phyloP scores from a whole-genome alignment of 345 rosid species.

The Dipteronia sinensis region DNA sequence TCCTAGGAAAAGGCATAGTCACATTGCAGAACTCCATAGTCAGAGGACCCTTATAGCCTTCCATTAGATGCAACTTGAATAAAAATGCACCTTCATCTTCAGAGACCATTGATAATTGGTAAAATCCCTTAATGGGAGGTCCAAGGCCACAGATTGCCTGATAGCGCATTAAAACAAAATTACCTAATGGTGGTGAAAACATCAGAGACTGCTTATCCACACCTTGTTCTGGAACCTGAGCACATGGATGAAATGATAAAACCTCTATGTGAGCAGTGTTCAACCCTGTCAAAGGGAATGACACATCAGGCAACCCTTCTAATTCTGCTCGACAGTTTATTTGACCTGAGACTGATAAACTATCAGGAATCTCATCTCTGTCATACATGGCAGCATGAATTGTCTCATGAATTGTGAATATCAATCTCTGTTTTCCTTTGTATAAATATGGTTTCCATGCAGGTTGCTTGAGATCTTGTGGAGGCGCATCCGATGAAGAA shows the following conservation, averaged over 20 bases:
- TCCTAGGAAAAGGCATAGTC: constrained; percentile 89
- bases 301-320: constrained; percentile 93
- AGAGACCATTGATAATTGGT: constrained; percentile 95
- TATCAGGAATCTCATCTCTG: constrained; percentile 88
- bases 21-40: constrained; percentile 89
- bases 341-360: constrained; percentile 81
- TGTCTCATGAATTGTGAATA: constrained; percentile 80
- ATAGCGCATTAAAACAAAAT: constrained; percentile 82
- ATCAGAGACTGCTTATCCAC: constrained; percentile 77
- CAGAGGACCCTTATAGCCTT: constrained; percentile 80
- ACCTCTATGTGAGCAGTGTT: constrained; percentile 62
- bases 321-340: constrained; percentile 90
- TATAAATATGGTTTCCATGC: constrained; percentile 95
- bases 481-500: constrained; percentile 76
- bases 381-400: constrained; percentile 86
- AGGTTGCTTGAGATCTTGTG: constrained; percentile 81
- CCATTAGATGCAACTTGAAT: constrained; percentile 81
- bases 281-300: constrained; percentile 77
- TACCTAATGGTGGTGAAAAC: constrained; percentile 86
- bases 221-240: constrained; percentile 87
- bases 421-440: constrained; percentile 80
- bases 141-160: constrained; percentile 72
- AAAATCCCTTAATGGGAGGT: constrained; percentile 91
- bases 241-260: constrained; percentile 86
- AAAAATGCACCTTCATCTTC: constrained; percentile 98